These are phyloP conservation scores for Penicillium sp. DNA, from an alignment of 2,329 filamentous ascomycete species.

Conservation along the genomic window DNA sequence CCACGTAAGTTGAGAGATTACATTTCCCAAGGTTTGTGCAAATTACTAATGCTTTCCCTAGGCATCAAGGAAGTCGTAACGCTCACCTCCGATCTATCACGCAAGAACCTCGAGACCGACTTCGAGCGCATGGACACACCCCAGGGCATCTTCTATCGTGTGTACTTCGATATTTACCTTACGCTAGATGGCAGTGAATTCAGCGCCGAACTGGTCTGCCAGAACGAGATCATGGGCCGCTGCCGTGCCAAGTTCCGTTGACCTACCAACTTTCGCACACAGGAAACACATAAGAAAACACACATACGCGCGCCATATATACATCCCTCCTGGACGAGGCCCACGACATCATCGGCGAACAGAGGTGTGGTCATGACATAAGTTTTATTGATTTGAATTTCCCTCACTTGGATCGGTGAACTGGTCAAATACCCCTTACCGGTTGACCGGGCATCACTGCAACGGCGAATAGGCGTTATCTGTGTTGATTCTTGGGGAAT, in stretches of 20 bases:
- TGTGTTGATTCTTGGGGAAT: slow-evolving; percentile 13
- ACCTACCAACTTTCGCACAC: slow-evolving; percentile 2
- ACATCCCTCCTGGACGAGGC: neutral
- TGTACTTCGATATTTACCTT: slow-evolving; percentile 70
- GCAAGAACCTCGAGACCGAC: slow-evolving; percentile 98
- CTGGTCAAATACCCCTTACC: neutral
- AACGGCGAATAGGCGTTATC: slow-evolving; percentile 24
- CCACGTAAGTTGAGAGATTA: slow-evolving; percentile 70
- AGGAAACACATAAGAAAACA: neutral
- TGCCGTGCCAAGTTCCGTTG: slow-evolving; percentile 85
- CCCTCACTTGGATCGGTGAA: neutral
- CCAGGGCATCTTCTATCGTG: slow-evolving; percentile 90
- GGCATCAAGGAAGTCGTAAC: slow-evolving; percentile 99
- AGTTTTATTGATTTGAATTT: neutral
- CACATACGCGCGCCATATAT: neutral
- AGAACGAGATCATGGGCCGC: slow-evolving; percentile 97
- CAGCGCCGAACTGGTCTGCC: slow-evolving; percentile 97
- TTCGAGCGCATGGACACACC: slow-evolving; percentile 99
- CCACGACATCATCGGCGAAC: neutral
- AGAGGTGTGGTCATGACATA: neutral
- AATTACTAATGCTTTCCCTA: slow-evolving; percentile 39
- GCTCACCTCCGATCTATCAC: slow-evolving; percentile 90
- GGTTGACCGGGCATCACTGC: slow-evolving; percentile 13
- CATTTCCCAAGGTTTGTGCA: neutral
- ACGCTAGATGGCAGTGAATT: slow-evolving; percentile 97